These are phyloP conservation scores for Penicillium fimorum DNA, from an alignment of 495 filamentous ascomycete species.

Conservation along the genomic window DNA sequence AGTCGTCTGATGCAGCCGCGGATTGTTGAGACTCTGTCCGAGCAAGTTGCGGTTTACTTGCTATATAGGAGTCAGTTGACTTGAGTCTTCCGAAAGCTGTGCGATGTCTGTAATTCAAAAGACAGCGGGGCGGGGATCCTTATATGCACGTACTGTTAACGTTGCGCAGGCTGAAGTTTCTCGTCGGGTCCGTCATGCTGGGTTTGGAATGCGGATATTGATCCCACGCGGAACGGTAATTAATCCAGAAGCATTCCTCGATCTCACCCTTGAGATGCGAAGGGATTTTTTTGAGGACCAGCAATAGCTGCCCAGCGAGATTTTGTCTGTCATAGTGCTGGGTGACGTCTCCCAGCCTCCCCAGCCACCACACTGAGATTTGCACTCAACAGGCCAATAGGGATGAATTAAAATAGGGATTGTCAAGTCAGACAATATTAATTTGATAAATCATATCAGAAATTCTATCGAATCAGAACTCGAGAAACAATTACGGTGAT, in stretches of 20 bases:
- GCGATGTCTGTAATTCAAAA: slow-evolving; percentile 4
- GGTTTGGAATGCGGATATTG: slow-evolving; percentile 19
- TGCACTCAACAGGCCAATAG: slow-evolving; percentile 22
- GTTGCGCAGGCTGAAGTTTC: slow-evolving; percentile 34
- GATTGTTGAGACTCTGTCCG: slow-evolving; percentile 58
- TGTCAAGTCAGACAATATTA: slow-evolving; percentile 17
- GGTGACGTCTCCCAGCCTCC: slow-evolving; percentile 30
- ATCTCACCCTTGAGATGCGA: slow-evolving; percentile 18
- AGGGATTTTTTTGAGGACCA: slow-evolving; percentile 11
- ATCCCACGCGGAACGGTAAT: slow-evolving; percentile 15
- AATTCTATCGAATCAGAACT: slow-evolving; percentile 11
- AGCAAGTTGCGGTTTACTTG: slow-evolving; percentile 53
- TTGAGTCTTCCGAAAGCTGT: background rate
- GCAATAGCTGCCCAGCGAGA: slow-evolving; percentile 16
- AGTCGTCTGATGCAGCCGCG: slow-evolving; percentile 64
- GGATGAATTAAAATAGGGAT: slow-evolving; percentile 22
- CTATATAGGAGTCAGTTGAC: slow-evolving; percentile 29
- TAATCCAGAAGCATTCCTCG: slow-evolving; percentile 30
- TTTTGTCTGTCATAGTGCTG: slow-evolving; percentile 27
- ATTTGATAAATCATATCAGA: slow-evolving; percentile 18
- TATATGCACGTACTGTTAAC: slow-evolving; percentile 30
- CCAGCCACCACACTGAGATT: slow-evolving; percentile 26
- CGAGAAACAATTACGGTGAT: background rate
- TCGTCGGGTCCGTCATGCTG: slow-evolving; percentile 23
- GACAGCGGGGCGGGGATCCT: slow-evolving; percentile 3